phyloP scores from a whole-genome alignment of 257 asterid species.

The Forsythia viridissima region DNA sequence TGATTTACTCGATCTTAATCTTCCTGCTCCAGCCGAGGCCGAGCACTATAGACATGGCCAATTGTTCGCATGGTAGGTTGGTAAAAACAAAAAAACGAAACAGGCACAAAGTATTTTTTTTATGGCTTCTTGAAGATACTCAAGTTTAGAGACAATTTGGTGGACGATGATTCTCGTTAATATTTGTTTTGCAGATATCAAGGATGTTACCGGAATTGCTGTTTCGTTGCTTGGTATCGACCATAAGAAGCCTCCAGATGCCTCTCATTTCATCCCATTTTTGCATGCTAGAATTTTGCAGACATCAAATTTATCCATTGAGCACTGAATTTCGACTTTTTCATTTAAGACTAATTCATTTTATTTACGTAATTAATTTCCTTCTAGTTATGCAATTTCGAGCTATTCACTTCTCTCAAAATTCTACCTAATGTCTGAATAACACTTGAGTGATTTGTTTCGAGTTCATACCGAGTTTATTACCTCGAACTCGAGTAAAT shows the following conservation, averaged over 20 bases:
- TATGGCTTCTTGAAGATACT: slow-evolving; percentile 14
- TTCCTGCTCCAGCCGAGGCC: slow-evolving; percentile 71
- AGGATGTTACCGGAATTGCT: background rate
- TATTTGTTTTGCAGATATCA: background rate
- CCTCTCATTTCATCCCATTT: slow-evolving; percentile 1
- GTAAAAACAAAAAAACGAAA: background rate
- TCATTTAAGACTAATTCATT: slow-evolving; percentile 20
- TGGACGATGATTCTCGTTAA: background rate
- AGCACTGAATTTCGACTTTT: slow-evolving; percentile 4
- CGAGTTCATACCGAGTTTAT: background rate
- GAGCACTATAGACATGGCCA: slow-evolving; percentile 43
- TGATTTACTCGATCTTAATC: slow-evolving; percentile 75
- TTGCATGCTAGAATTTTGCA: slow-evolving; percentile 1
- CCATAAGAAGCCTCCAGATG: slow-evolving; percentile 8
- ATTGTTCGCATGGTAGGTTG: slow-evolving; percentile 39
- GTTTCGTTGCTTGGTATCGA: slow-evolving; percentile 7
- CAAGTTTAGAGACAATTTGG: slow-evolving; percentile 19
- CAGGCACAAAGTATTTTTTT: background rate
- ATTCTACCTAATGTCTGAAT: background rate
- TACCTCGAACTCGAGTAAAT: background rate
- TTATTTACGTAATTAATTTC: slow-evolving; percentile 13
- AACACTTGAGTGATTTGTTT: background rate
- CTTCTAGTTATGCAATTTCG: background rate
- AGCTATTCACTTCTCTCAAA: background rate
- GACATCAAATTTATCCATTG: slow-evolving; percentile 18